Evolutionary conservation across 2,329 filamentous ascomycete species (phyloP), one percentile per base, ranked within the genome.

Genomic region (Chaetoscypha palmicola): DNA sequence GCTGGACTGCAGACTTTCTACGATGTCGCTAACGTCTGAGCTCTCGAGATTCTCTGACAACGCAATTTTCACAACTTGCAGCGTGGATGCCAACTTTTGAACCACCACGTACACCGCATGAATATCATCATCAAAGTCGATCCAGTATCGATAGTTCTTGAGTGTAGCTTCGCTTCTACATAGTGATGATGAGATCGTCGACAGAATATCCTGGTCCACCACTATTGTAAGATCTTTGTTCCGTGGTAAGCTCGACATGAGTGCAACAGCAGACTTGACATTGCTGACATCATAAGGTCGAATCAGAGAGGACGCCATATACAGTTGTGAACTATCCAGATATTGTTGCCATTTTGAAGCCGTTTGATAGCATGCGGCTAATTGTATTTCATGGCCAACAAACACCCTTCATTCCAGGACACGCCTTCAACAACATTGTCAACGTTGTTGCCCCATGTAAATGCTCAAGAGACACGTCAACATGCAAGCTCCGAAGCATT

Each of bases 61-160:
- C 10, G 34, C 26, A 19, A 21, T 31, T 21, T 14, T 24, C 21
- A 38, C 17, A 9, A 22, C 17, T 14, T 19, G 11, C 34, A 43
- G 23, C 5, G 34, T 37, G 2, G 19, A 14, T 5, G 23, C 10
- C 5, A 43, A 22, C 17, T 23, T 37, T 4, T 16, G 11, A 2
- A 37, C 17, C 16, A 31, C 24, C 5, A 24, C 41, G 22, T 38
- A 43, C 3, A 38, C 24, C 16, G 33, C n/a, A 17, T 32, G 21
- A 4, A 43, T 37, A 19, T 43, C 33, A 17, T 32, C 41, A 33
- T 43, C 41, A 24, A 43, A 30, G 16, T 43, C 26, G 5, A 17
- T 22, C 34, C 33, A 43, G 22, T 26, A 20, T 21, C n/a, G 21
- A n/a, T 43, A 38, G 21, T 43, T 17, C 11, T 37, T 7, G 20